Evolutionary conservation across 805 yeast species (phyloP), one percentile per base, ranked within the genome.

Genomic region (Candida multigemmis): DNA sequence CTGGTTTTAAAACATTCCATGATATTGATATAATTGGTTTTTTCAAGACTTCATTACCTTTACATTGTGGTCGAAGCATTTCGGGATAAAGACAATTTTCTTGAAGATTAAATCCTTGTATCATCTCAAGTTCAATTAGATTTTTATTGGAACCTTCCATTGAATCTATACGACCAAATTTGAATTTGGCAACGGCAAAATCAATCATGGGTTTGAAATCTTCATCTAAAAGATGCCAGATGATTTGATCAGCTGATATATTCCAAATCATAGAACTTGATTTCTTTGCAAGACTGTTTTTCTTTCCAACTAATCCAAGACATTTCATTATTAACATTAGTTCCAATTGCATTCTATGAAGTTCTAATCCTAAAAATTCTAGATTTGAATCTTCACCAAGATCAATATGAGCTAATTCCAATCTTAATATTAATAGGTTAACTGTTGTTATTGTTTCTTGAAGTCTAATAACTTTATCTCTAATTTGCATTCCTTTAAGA

Each of bases 1-100:
- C 79, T 0, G 94, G 85, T 29, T 71, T 73, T 27, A 79, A 70
- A 76, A 81, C 71, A n/a, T 73, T 68, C 97, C 97, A 87, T 7
- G 54, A 26, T 40, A 56, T 37, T 6, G 25, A 23, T 3, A 60
- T 35, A 20, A 60, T 39, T 1, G 63, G 56, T 10, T 16, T 3
- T 4, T 26, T 19, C n/a, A 8, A 22, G 7, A 34, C 25, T 14
- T 30, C 25, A 16, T 28, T 14, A 7, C 24, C 34, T n/a, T 24
- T 33, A n/a, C 21, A 25, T 5, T 33, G 31, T 2, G 84, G 77
- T 1, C 79, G 60, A 12, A 89, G 50, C 14, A 89, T 52, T 37
- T 83, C 86, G 0, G 91, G 87, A 41, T 77, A 82, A 2, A 67
- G 43, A 0, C 82, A 69, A 12, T 64, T 51, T 9, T 56, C 54